Evolutionary conservation across 148 eudicot genomes (phyloP).

Genomic region (Chenopodium formosanum): DNA sequence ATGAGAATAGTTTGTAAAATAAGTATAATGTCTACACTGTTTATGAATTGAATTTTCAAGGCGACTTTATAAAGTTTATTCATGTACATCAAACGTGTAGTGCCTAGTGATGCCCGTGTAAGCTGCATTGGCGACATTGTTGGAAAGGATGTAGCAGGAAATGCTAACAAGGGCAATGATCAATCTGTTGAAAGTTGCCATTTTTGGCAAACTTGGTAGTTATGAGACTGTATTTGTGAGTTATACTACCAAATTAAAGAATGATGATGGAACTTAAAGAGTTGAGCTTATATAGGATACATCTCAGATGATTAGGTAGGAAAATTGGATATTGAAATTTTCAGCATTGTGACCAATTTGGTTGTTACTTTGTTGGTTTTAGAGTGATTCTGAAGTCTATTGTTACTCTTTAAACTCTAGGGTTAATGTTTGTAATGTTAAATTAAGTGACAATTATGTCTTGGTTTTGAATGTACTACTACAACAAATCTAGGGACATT

Average conservation of each 20-base stretch:
- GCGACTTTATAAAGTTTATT: not conserved
- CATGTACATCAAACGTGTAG: slow-evolving; percentile 48
- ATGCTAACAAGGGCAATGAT: not conserved
- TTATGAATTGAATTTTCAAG: not conserved
- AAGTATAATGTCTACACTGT: not conserved
- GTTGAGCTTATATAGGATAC: slow-evolving; percentile 18
- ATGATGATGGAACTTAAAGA: slow-evolving; percentile 16
- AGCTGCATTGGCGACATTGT: slow-evolving; percentile 17
- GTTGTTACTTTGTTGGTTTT: slow-evolving; percentile 30
- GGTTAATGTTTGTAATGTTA: not conserved
- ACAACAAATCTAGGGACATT: no score
- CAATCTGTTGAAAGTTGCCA: slow-evolving; percentile 5
- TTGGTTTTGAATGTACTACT: no score
- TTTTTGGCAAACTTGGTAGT: not conserved
- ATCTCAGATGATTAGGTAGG: slow-evolving; percentile 21
- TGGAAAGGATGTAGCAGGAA: slow-evolving; percentile 4
- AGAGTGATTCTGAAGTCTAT: slow-evolving; percentile 36
- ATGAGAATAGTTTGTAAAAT: not conserved
- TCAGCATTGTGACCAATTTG: slow-evolving; percentile 14
- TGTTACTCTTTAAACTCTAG: not conserved
- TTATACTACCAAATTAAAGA: not conserved
- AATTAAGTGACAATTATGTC: no score
- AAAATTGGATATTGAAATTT: not conserved
- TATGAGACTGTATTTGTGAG: not conserved
- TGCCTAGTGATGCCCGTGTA: slow-evolving; percentile 42